These are phyloP conservation scores for Citrus medica DNA, from an alignment of 345 rosid species.

Conservation along the genomic window DNA sequence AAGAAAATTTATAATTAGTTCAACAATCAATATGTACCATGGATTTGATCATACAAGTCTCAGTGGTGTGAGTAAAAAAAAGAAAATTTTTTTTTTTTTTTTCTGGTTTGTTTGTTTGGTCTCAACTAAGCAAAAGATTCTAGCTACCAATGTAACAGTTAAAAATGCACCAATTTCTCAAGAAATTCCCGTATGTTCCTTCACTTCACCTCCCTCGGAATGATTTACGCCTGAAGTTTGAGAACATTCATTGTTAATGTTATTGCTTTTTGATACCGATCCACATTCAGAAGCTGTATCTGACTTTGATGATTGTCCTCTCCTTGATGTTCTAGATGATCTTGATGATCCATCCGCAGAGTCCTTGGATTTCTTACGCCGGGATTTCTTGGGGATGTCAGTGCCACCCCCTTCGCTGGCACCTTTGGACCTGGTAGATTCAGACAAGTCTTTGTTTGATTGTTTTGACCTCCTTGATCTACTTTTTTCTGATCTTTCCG, in stretches of 20 bases:
- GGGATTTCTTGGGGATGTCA: constrained; percentile 41
- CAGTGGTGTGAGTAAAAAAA: not conserved
- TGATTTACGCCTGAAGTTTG: constrained; percentile 6
- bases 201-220: constrained; percentile 19
- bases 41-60: constrained; percentile 4
- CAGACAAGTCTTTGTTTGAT: constrained; percentile 20
- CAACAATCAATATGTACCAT: constrained; percentile 3
- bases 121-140: constrained; percentile 21
- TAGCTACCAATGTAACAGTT: constrained; percentile 18
- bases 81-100: not conserved
- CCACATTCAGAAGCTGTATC: constrained; percentile 38
- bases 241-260: constrained; percentile 1
- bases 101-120: not conserved
- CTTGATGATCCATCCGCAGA: constrained; percentile 27
- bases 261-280: constrained; percentile 24
- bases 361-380: constrained; percentile 55
- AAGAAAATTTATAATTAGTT: not conserved
- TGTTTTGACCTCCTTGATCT: constrained; percentile 42
- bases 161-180: constrained; percentile 4
- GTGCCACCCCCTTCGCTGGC: constrained; percentile 18
- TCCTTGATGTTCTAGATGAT: constrained; percentile 26
- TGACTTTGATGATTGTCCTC: constrained; percentile 6
- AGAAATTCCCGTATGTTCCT: constrained; percentile 9
- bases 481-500: constrained; percentile 46
- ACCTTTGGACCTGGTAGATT: constrained; percentile 24